phyloP scores from a whole-genome alignment of 2,329 filamentous ascomycete genomes.

The Colletotrichum falcatum region DNA sequence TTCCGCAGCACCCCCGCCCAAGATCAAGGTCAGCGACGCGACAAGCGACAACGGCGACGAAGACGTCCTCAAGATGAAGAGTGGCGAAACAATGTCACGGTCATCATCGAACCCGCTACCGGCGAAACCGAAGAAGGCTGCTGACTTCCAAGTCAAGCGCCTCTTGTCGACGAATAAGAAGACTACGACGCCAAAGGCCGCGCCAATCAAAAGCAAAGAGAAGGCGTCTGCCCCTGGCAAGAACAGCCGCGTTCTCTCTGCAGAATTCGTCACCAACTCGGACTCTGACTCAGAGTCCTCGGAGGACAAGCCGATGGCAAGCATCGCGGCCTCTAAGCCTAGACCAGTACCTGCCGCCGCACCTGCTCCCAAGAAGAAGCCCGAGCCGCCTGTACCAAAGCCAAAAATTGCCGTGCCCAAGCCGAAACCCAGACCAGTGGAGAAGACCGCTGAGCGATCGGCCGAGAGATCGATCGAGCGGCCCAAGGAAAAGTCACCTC shows the following conservation, averaged over 20 bases:
- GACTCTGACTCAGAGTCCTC: constrained; percentile 69
- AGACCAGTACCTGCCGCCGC: constrained; percentile 44
- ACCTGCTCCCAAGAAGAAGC: constrained; percentile 47
- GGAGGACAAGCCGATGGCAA: constrained; percentile 60
- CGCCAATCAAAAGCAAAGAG: constrained; percentile 58
- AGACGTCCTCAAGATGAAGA: constrained; percentile 50
- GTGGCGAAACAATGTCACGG: constrained; percentile 60
- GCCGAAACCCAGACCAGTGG: constrained; percentile 46
- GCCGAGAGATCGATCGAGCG: constrained; percentile 41
- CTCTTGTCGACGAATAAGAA: constrained; percentile 56
- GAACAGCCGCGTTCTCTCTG: constrained; percentile 62
- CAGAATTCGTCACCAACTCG: constrained; percentile 68
- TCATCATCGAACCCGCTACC: constrained; percentile 64
- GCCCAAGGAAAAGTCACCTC: constrained; percentile 45
- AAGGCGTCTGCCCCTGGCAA: constrained; percentile 52
- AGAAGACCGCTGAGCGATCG: constrained; percentile 43
- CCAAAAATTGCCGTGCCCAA: constrained; percentile 51
- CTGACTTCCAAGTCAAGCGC: constrained; percentile 68
- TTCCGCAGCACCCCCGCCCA: constrained; percentile 56
- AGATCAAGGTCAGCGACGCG: constrained; percentile 60
- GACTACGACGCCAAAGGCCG: constrained; percentile 49
- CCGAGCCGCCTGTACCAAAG: constrained; percentile 44
- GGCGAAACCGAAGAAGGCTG: constrained; percentile 68
- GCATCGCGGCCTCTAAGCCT: constrained; percentile 50
- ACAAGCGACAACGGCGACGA: constrained; percentile 50